Evolutionary conservation across 179 eudicot species (phyloP), one percentile per base, ranked within the genome.

Genomic region (Silene vulgaris): DNA sequence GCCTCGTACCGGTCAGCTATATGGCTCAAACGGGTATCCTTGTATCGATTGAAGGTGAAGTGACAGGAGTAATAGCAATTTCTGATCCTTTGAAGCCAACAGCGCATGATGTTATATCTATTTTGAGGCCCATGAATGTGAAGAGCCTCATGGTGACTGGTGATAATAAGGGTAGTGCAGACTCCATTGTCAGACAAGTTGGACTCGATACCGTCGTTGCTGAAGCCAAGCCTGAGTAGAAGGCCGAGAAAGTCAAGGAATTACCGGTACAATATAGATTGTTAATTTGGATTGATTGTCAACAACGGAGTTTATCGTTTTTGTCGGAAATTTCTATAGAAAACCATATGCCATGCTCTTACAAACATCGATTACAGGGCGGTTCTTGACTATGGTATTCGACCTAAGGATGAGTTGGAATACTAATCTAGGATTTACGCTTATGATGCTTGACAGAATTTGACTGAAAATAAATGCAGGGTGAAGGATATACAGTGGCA

Each of bases 101-200:
- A 71, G 99, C 97, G 16, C 69, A 71, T 26, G 96, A 89, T 72
- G 97, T 87, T 72, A 84, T 95, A 50, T 87, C 97, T 5, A 82
- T 89, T 75, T 87, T 95, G 52, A 92, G 84, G 81, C 87, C 90
- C n/a, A 95, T 95, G 97, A 88, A 87, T 40, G 82, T n/a, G n/a
- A n/a, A n/a, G n/a, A n/a, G n/a, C n/a, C n/a, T n/a, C n/a, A n/a
- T n/a, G n/a, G n/a, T n/a, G 63, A 95, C 99, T 0, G 99, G 99
- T 65, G 99, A 95, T 77, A 95, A 95, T 73, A 85, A 85, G 88
- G 97, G 99, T 71, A 95, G 97, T 13, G 97, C 99, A 3, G 85
- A 86, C 63, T 86, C 96, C 29, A 87, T 94, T 59, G 96, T 97
- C 30, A 82, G 80, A 63, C 89, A 94, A 84, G 95, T 89, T 48